Base-by-base conservation (phyloP, 2,329 filamentous ascomycete genomes). In the Sarocladiaceae sp. region DNA sequence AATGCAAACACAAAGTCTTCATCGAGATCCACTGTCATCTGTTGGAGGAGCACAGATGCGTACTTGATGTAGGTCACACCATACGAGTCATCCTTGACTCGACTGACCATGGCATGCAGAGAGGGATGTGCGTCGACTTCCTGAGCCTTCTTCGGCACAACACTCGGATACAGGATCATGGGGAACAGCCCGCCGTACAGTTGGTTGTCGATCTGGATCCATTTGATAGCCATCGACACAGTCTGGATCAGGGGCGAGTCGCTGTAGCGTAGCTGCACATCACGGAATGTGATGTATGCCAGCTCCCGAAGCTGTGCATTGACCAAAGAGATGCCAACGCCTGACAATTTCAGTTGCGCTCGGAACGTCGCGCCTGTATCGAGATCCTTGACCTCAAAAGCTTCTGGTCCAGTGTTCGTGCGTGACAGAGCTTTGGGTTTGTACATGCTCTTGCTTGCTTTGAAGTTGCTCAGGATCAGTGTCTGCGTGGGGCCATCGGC, bases 161-260 rank as follows among this genome's bases (percentile, higher is more conserved):
- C 93, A 65, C 90, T 96, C 5, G 93, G 93, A 61, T 98, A 98
- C 46, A 98, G 73, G 23, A 98, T 81, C 67, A 98, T 95, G 0
- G 93, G 93, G 73, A 98, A 98, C 54, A 98, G 90, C 20, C 94
- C 93, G 21, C 94, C 94, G 57, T 98, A 98, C 12, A 98, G 78
- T 63, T 98, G 93, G 55, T 98, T 98, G 65, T 98, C 93, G 54
- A 98, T 87, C 64, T 98, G 93, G 21, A 98, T 93, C 94, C 94
- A 98, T 63, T 98, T 97, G 60, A 97, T 84, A 0, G 88, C 87
- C 42, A 93, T 72, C 39, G 88, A 91, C 49, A 96, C 67, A 1
- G 89, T 97, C 64, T 98, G 93, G 58, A 95, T 95, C 13, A 96
- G 71, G 15, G 82, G 78, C n/a, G 93, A 97, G 57, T 98, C 93